Conservation (phyloP, 495 filamentous ascomycete species). For the Astrothelium subdiscretum region DNA sequence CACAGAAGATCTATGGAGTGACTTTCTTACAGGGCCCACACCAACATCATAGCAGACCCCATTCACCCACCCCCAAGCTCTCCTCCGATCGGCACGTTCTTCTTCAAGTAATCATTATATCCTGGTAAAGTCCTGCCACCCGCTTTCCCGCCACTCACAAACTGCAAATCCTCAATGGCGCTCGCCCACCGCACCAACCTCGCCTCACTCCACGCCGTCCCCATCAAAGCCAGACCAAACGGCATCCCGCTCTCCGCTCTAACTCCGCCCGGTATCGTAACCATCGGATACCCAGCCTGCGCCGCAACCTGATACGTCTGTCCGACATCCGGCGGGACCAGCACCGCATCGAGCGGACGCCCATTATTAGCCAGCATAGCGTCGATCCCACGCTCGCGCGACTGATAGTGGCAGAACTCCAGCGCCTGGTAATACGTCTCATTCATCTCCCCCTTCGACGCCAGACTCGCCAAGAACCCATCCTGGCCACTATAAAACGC, state of each 20-base stretch:
- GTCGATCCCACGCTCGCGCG: slow-evolving; percentile 56
- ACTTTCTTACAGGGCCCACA: neutral
- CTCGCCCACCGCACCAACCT: slow-evolving; percentile 51
- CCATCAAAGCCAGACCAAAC: slow-evolving; percentile 56
- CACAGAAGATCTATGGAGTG: no score
- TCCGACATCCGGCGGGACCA: slow-evolving; percentile 56
- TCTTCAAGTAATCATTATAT: neutral
- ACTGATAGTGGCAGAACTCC: slow-evolving; percentile 44
- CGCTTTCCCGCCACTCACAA: slow-evolving; percentile 14
- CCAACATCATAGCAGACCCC: neutral
- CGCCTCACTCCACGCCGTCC: slow-evolving; percentile 52
- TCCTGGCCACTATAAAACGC: slow-evolving; percentile 64
- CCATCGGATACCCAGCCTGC: slow-evolving; percentile 55
- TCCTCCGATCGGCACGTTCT: neutral
- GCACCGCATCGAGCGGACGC: slow-evolving; percentile 41
- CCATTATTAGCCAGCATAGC: slow-evolving; percentile 43
- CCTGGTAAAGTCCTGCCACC: neutral
- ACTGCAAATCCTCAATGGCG: slow-evolving; percentile 57
- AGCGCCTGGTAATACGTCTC: slow-evolving; percentile 55
- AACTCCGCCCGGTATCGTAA: slow-evolving; percentile 54
- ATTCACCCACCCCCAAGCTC: neutral
- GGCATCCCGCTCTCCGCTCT: slow-evolving; percentile 49
- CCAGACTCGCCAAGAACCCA: slow-evolving; percentile 49
- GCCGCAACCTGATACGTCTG: slow-evolving; percentile 45
- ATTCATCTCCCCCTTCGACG: slow-evolving; percentile 48